Conservation (phyloP, 2,329 filamentous ascomycete genomes). For the Paradendryphiella salina region DNA sequence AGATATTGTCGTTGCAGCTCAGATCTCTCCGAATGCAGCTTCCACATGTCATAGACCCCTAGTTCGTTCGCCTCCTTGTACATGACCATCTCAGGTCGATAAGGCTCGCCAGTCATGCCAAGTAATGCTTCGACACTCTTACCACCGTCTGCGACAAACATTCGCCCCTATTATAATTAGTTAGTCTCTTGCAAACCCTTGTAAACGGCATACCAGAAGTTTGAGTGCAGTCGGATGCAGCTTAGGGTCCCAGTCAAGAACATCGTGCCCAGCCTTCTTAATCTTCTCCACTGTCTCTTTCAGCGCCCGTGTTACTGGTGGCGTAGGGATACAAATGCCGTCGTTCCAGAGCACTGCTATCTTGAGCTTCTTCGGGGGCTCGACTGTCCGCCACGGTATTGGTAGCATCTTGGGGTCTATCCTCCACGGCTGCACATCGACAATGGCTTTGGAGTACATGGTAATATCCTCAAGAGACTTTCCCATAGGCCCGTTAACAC, state of each 20-base stretch:
- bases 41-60: constrained; percentile 54
- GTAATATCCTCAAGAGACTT: constrained; percentile 57
- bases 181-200: neutral
- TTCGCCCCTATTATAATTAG: constrained; percentile 31
- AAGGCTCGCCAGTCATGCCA: constrained; percentile 49
- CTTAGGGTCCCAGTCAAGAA: constrained; percentile 60
- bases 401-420: constrained; percentile 58
- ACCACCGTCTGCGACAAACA: constrained; percentile 58
- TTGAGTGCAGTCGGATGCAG: constrained; percentile 58
- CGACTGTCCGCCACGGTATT: constrained; percentile 56
- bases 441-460: constrained; percentile 49
- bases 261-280: constrained; percentile 55
- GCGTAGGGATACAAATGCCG: constrained; percentile 55
- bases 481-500: constrained; percentile 67
- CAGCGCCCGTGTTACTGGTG: constrained; percentile 60
- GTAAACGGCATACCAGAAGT: constrained; percentile 49
- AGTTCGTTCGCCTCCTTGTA: constrained; percentile 52
- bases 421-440: constrained; percentile 55
- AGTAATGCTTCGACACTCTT: constrained; percentile 51
- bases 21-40: constrained; percentile 54
- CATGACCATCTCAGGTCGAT: constrained; percentile 54
- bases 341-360: constrained; percentile 62
- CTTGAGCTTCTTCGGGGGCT: constrained; percentile 55
- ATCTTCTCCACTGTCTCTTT: constrained; percentile 59
- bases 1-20: constrained; percentile 50